Evolutionary conservation across 2,329 filamentous ascomycete species (phyloP), one percentile per base, ranked within the genome.

Genomic region (Aspergillus fructus): DNA sequence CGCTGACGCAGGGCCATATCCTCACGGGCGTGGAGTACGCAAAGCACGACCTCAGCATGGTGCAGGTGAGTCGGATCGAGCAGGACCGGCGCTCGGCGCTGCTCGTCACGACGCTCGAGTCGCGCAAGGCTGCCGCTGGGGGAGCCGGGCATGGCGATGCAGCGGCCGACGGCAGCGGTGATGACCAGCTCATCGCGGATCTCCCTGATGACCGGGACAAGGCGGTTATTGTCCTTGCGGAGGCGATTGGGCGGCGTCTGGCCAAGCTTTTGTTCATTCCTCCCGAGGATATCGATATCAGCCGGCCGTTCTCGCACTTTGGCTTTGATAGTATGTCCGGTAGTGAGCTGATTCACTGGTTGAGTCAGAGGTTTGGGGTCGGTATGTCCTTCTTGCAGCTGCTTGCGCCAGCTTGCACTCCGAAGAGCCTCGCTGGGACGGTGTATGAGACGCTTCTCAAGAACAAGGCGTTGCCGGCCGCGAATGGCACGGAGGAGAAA

Each of bases 231-330:
- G 24, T 47, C 24, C 45, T 47, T 19, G 45, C 45, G 7, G 45
- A 47, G 21, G 45, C 45, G 9, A 47, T 47, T 47, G 45, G 45
- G 7, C 23, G 45, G 5, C 45, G 45, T 19, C 45, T 47, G 13
- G 45, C 45, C 5, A 47, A 47, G 45, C 45, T 47, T 4, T 13
- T 47, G 24, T 47, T 47, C 23, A 47, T 47, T 19, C 15, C 45
- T 3, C 45, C n/a, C 6, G 45, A 47, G 23, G 45, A 47, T 9
- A 19, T 47, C 12, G 45, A 47, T n/a, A 47, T 47, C 24, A 47
- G 45, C 24, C 45, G 45, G n/a, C 45, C 45, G n/a, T 47, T 47
- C 45, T 47, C 45, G 45, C 45, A 47, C 23, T 47, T 47, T n/a
- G 45, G 45, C 2, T 21, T 47, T 9, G 45, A 47, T 13, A 47